Evolutionary conservation across 2,329 filamentous ascomycete genomes (phyloP).

Genomic region (Talaromyces piceae): DNA sequence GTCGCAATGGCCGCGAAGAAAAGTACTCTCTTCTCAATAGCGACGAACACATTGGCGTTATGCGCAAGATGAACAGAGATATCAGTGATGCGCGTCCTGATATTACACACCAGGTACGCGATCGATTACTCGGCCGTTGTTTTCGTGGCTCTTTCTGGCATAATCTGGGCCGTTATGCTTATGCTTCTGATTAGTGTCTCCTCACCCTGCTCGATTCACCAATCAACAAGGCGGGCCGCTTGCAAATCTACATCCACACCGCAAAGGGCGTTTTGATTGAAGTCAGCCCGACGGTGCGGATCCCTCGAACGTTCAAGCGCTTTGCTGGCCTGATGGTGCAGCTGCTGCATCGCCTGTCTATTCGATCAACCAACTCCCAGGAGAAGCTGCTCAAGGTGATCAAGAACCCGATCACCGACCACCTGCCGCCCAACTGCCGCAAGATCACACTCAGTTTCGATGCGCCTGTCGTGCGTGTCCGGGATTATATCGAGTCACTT

Average conservation of each 20-base stretch:
- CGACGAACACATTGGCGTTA: conserved; percentile 97
- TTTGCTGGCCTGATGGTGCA: conserved; percentile 99
- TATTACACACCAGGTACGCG: conserved; percentile 86
- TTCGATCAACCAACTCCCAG: conserved; percentile 91
- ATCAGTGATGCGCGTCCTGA: conserved; percentile 96
- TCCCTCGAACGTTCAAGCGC: conserved; percentile 96
- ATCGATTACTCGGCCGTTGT: conserved; percentile 7
- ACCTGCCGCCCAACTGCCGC: conserved; percentile 91
- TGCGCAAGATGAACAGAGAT: conserved; percentile 99
- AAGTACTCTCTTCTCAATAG: conserved; percentile 98
- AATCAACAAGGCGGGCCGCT: conserved; percentile 94
- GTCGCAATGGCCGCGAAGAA: conserved; percentile 65
- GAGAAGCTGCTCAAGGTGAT: conserved; percentile 97
- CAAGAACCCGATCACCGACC: conserved; percentile 95
- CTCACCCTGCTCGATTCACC: conserved; percentile 95
- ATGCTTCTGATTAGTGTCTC: conserved; percentile 61
- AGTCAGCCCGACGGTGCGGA: conserved; percentile 95
- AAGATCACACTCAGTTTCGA: conserved; percentile 97
- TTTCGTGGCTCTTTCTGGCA: conserved; percentile 9
- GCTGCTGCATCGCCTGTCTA: conserved; percentile 87
- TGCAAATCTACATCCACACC: conserved; percentile 98
- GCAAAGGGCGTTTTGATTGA: conserved; percentile 96
- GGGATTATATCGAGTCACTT: conserved; percentile 79
- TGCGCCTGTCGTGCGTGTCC: conserved; percentile 73
- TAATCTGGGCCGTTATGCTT: conserved; percentile 7